phyloP scores from a whole-genome alignment of 768 basidiomycete species.

The Collybia sordida region DNA sequence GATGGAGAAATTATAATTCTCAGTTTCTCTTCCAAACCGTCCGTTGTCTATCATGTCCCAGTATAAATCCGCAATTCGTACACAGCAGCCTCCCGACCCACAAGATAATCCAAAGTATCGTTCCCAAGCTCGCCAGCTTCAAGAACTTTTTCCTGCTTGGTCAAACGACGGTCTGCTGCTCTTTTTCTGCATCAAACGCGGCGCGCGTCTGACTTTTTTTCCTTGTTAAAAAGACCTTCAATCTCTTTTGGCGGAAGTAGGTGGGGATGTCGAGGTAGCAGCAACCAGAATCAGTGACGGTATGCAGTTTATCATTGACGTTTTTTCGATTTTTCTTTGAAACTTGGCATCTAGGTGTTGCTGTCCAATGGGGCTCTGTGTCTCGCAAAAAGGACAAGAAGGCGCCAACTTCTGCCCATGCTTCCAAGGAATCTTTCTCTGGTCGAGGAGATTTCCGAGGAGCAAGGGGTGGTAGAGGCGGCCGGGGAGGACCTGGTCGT shows the following conservation, averaged over 20 bases:
- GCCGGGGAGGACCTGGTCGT: conserved; percentile 60
- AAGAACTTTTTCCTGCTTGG: conserved; percentile 72
- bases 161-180: conserved; percentile 60
- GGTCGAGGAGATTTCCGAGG: conserved; percentile 58
- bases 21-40: conserved; percentile 18
- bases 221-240: conserved; percentile 52
- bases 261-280: conserved; percentile 69
- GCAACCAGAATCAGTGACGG: conserved; percentile 78
- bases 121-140: conserved; percentile 56
- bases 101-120: conserved; percentile 46
- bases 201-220: conserved; percentile 24
- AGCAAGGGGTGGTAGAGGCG: conserved; percentile 57
- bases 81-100: conserved; percentile 31
- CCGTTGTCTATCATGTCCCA: conserved; percentile 45
- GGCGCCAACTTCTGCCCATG: conserved; percentile 35
- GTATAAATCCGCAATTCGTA: conserved; percentile 49
- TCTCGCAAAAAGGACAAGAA: conserved; percentile 91
- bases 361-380: conserved; percentile 81
- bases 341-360: conserved; percentile 51
- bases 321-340: conserved; percentile 9
- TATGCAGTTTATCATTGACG: conserved; percentile 24
- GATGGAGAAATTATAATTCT: conserved; percentile 2
- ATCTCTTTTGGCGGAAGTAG: conserved; percentile 64
- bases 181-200: conserved; percentile 5
- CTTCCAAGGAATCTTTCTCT: conserved; percentile 53